Evolutionary conservation across 164 flowering plant genomes (phyloP).

Genomic region (Macadamia tetraphylla): DNA sequence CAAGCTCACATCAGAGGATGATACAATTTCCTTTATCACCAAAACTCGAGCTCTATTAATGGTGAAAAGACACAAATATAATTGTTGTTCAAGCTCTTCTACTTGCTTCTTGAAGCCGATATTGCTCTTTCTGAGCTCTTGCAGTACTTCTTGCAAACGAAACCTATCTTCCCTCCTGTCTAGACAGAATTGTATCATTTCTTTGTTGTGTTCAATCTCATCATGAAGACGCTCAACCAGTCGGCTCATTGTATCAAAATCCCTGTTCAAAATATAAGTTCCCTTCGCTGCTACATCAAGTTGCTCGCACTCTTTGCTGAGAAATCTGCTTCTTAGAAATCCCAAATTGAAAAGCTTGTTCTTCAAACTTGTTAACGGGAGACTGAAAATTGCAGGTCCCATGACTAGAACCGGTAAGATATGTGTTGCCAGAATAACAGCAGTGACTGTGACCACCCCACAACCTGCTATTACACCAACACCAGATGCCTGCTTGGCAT

Average conservation of each 20-base stretch:
- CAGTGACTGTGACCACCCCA: conserved; percentile 24
- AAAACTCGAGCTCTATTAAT: conserved; percentile 52
- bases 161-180: conserved; percentile 39
- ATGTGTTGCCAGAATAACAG: conserved; percentile 40
- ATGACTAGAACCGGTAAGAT: conserved; percentile 35
- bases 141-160: conserved; percentile 38
- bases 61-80: conserved; percentile 56
- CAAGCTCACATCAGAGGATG: conserved; percentile 6
- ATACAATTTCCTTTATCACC: conserved; percentile 40
- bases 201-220: conserved; percentile 48
- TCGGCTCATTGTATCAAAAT: conserved; percentile 49
- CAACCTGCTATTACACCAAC: conserved; percentile 34
- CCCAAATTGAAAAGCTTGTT: conserved; percentile 15
- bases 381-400: conserved; percentile 41
- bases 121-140: conserved; percentile 43
- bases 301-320: conserved; percentile 31
- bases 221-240: conserved; percentile 35
- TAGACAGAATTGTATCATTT: conserved; percentile 38
- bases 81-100: conserved; percentile 70
- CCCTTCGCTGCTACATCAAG: conserved; percentile 60
- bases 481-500: conserved; percentile 30
- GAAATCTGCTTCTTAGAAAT: conserved; percentile 21
- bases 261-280: conserved; percentile 44
- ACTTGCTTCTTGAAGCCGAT: conserved; percentile 44
- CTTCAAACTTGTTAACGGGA: conserved; percentile 27